These are phyloP conservation scores for Penicillium cataractarum DNA, from an alignment of 495 filamentous ascomycete species.

Conservation along the genomic window DNA sequence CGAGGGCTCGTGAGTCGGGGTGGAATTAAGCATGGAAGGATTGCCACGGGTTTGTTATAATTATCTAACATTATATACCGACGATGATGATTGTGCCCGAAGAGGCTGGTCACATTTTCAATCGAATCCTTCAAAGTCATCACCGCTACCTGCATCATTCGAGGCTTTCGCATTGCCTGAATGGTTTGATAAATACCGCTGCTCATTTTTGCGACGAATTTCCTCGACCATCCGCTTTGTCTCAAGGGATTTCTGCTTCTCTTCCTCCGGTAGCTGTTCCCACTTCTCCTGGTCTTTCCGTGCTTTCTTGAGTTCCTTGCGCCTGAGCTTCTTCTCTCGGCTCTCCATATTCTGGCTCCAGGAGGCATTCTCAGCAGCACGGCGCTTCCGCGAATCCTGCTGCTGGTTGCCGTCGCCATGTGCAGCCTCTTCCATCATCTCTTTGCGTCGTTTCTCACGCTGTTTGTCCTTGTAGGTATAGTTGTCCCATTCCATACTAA, in stretches of 20 bases:
- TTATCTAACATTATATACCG: too few species aligned
- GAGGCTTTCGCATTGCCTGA: constrained; percentile 24
- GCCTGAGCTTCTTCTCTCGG: constrained; percentile 63
- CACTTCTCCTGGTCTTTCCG: constrained; percentile 69
- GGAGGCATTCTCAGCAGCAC: constrained; percentile 61
- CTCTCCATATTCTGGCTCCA: constrained; percentile 84
- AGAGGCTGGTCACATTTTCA: constrained; percentile 23
- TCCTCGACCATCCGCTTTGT: constrained; percentile 73
- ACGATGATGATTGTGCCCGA: too few species aligned
- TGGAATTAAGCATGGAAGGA: neutral
- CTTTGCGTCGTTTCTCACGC: constrained; percentile 71
- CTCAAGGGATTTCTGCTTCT: constrained; percentile 69
- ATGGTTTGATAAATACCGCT: constrained; percentile 27
- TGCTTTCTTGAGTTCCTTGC: constrained; percentile 74
- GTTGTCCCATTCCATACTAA: constrained; percentile 60
- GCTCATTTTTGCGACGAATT: constrained; percentile 63
- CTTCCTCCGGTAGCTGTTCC: constrained; percentile 72
- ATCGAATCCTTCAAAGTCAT: constrained; percentile 51
- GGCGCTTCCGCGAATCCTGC: constrained; percentile 36
- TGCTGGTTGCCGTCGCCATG: constrained; percentile 33
- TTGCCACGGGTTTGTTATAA: too few species aligned
- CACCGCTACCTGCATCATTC: constrained; percentile 27
- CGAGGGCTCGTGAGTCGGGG: neutral
- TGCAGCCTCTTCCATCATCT: constrained; percentile 51
- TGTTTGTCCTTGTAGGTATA: constrained; percentile 78